Percentiles rank a stretch among this genome's conserved stretches.
phyloP scores from a whole-genome alignment of 1,139 yeast species.

The Diutina rugosa region DNA sequence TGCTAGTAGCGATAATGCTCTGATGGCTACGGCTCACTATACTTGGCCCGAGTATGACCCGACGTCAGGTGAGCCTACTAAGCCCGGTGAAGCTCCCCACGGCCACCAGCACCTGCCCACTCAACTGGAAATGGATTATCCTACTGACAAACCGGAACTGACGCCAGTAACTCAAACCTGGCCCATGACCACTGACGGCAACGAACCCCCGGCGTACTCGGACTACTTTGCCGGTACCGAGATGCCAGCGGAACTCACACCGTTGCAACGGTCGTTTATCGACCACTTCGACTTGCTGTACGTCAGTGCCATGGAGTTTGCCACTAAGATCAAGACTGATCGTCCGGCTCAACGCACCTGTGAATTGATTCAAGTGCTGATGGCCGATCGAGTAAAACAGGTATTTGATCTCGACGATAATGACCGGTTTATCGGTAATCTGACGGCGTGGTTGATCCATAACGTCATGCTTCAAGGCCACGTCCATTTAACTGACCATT shows the following conservation, averaged over 20 bases:
- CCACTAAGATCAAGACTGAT: not conserved
- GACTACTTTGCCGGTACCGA: not conserved
- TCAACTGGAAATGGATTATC: not conserved
- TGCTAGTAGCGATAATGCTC: not conserved
- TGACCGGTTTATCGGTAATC: not conserved
- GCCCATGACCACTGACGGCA: not conserved
- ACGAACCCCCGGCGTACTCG: not conserved
- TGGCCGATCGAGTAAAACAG: not conserved
- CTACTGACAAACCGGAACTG: not conserved
- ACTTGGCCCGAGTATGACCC: not conserved
- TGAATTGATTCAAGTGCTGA: not conserved
- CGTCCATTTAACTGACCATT: slow-evolving; percentile 52
- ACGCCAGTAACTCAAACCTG: not conserved
- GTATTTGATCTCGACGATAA: not conserved
- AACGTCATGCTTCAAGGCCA: slow-evolving; percentile 85
- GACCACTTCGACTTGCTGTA: not conserved
- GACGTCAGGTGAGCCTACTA: not conserved
- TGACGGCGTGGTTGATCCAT: slow-evolving; percentile 27
- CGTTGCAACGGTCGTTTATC: not conserved
- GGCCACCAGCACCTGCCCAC: not conserved
- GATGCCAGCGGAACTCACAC: not conserved
- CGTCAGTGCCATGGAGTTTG: not conserved
- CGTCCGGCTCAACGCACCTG: not conserved
- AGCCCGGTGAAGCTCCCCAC: not conserved
- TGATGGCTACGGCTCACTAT: not conserved